A percentile compares a stretch with the other conserved stretches of the same genome.
Conservation (phyloP, 2,329 filamentous ascomycete genomes). For the Colletotrichum horii region DNA sequence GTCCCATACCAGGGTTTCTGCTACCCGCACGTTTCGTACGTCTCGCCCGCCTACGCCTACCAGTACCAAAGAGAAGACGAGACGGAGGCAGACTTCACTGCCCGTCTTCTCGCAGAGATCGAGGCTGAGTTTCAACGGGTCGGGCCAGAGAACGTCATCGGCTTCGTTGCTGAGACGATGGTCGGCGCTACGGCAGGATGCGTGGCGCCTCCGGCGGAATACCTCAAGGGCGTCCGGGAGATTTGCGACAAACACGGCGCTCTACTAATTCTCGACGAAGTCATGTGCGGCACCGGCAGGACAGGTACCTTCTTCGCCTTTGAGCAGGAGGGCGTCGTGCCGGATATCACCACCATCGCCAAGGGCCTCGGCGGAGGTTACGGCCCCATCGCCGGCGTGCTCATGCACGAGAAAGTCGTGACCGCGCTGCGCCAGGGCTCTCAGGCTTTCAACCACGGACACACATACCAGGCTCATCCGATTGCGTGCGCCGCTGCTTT, state of each 20-base stretch:
- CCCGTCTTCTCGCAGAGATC: slow-evolving; percentile 45
- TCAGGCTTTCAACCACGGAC: slow-evolving; percentile 32
- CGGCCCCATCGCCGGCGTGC: slow-evolving; percentile 58
- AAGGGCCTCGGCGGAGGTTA: slow-evolving; percentile 66
- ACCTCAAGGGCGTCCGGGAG: slow-evolving; percentile 56
- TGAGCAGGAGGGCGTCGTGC: slow-evolving; percentile 56
- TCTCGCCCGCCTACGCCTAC: slow-evolving; percentile 52
- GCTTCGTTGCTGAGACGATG: slow-evolving; percentile 57
- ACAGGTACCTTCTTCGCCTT: slow-evolving; percentile 67
- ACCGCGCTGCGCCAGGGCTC: slow-evolving; percentile 52
- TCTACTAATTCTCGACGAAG: slow-evolving; percentile 62
- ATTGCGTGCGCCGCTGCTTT: slow-evolving; percentile 30
- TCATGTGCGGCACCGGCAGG: slow-evolving; percentile 74
- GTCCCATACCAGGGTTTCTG: slow-evolving; percentile 30
- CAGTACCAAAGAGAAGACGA: slow-evolving; percentile 36
- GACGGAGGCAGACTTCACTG: slow-evolving; percentile 43
- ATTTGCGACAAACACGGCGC: slow-evolving; percentile 62
- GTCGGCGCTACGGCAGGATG: slow-evolving; percentile 55
- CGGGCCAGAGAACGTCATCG: slow-evolving; percentile 50
- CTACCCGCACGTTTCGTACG: slow-evolving; percentile 29
- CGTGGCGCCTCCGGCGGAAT: slow-evolving; percentile 55
- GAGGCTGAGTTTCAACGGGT: slow-evolving; percentile 51
- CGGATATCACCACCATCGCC: slow-evolving; percentile 64
- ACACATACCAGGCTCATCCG: slow-evolving; percentile 32
- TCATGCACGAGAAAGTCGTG: slow-evolving; percentile 56